phyloP scores from a whole-genome alignment of 1,139 yeast species.

The Geotrichum bryndzae region DNA sequence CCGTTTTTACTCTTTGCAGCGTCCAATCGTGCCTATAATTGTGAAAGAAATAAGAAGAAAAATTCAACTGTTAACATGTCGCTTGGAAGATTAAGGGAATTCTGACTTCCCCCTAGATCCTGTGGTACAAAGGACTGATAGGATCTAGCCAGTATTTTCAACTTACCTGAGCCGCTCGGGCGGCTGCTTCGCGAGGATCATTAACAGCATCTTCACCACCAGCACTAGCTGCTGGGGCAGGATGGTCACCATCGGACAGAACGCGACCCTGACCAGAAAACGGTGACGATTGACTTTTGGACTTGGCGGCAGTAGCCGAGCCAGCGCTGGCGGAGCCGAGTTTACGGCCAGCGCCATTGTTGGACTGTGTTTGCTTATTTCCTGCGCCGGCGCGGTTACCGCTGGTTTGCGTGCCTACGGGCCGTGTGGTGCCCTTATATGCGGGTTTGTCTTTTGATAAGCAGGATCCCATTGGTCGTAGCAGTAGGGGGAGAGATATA shows the following conservation, averaged over 20 bases:
- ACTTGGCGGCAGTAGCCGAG: not conserved
- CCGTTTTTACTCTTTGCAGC: slow-evolving; percentile 5
- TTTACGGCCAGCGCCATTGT: not conserved
- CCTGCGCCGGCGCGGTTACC: not conserved
- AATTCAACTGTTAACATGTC: not conserved
- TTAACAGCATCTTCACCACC: not conserved
- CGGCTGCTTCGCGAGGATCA: slow-evolving; percentile 17
- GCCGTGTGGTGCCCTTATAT: not conserved
- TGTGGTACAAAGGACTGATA: not conserved
- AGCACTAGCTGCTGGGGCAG: not conserved
- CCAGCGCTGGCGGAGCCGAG: not conserved
- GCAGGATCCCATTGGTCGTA: slow-evolving; percentile 13
- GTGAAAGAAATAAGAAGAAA: not conserved
- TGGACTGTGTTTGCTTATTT: not conserved
- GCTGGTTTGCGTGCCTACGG: slow-evolving; percentile 1
- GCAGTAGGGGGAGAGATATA: not conserved
- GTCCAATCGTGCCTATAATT: slow-evolving; percentile 11
- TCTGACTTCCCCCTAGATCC: too few relatives aligned
- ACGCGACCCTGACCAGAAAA: slow-evolving; percentile 12
- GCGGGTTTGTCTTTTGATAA: slow-evolving; percentile 10
- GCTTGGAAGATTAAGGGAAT: not conserved
- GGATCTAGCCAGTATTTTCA: not conserved
- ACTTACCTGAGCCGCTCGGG: slow-evolving; percentile 18
- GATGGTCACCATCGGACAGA: not conserved
- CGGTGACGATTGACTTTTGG: slow-evolving; percentile 1